Evolutionary conservation across 148 eudicot genomes (phyloP), one percentile per base, ranked within the genome.

Genomic region (Camellia sinensis): DNA sequence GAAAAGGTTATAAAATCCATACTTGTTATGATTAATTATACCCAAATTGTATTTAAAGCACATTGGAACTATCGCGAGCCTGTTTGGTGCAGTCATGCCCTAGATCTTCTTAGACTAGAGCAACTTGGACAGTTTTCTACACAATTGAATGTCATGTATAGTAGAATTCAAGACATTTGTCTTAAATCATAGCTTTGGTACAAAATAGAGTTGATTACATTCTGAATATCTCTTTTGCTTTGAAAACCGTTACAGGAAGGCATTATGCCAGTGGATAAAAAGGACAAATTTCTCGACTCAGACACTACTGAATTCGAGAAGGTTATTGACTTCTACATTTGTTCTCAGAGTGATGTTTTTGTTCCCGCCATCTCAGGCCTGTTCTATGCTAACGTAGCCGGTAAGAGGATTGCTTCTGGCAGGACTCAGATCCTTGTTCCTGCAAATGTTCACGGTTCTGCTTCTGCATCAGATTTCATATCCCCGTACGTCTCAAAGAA

Each of bases 301-400:
- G 92, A 88, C 67, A 83, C 95, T 67, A 89, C 92, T 0, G 91
- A 91, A 74, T 78, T 85, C 14, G 98, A 96, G 82, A 96, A 92
- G 77, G 94, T 88, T 75, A 89, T 94, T 5, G 94, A 96, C 85
- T 96, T 89, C 86, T 86, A 93, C 84, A 86, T 96, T 40, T 90
- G 94, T 84, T 84, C 97, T 3, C 90, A 90, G 84, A 92, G 98
- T 57, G 97, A 96, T 78, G 91, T 91, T 61, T 96, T 88, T 64
- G 98, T 96, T 54, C 98, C 98, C n/a, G 97, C 98, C 54, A 90
- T 93, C 52, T 91, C 98, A 7, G 97, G 98, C 44, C 85, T 92
- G 60, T 96, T 96, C 83, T 96, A 96, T 66, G 95, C 92, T 79
- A 94, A 92, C 68, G 98, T 94, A 21, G 99, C 94, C 5, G 99